These are phyloP conservation scores for Phaeophleospora eucalypticola DNA, from an alignment of 2,329 filamentous ascomycete genomes.

Conservation along the genomic window DNA sequence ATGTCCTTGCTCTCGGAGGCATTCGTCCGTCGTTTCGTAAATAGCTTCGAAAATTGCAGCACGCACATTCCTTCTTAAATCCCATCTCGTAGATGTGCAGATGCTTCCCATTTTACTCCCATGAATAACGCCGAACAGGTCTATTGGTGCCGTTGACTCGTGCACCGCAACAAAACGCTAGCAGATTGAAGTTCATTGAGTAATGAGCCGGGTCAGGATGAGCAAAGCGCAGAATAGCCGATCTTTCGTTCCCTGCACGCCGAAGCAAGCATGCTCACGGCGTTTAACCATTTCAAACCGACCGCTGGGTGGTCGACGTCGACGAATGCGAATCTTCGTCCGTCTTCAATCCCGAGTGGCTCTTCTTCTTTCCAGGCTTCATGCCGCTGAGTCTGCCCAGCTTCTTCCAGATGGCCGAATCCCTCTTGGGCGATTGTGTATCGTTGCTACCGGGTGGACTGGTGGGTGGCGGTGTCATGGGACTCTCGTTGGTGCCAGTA, in stretches of 20 bases:
- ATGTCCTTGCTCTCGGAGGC: not conserved
- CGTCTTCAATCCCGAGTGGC: constrained; percentile 26
- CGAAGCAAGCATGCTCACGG: not conserved
- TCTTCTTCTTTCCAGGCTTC: constrained; percentile 34
- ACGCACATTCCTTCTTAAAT: not conserved
- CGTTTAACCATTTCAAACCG: not conserved
- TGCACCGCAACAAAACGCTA: too few relatives aligned
- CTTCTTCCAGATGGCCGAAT: constrained; percentile 38
- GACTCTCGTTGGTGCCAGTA: constrained; percentile 44
- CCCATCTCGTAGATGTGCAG: not conserved
- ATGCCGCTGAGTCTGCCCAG: constrained; percentile 35
- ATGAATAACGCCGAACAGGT: too few relatives aligned
- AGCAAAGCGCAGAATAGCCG: too few relatives aligned
- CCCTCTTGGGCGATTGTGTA: constrained; percentile 28
- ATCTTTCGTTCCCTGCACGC: too few relatives aligned
- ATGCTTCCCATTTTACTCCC: too few relatives aligned
- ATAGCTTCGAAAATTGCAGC: not conserved
- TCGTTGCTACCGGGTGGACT: constrained; percentile 56
- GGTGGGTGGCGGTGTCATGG: constrained; percentile 72
- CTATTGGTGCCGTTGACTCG: too few relatives aligned
- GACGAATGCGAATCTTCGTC: constrained; percentile 11
- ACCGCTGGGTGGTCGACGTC: not conserved
- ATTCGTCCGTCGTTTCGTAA: not conserved
- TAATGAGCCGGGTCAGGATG: too few relatives aligned
- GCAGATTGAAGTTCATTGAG: too few relatives aligned